Base-by-base conservation (phyloP, 805 yeast species). In the Pichia nanzhaoensis region DNA sequence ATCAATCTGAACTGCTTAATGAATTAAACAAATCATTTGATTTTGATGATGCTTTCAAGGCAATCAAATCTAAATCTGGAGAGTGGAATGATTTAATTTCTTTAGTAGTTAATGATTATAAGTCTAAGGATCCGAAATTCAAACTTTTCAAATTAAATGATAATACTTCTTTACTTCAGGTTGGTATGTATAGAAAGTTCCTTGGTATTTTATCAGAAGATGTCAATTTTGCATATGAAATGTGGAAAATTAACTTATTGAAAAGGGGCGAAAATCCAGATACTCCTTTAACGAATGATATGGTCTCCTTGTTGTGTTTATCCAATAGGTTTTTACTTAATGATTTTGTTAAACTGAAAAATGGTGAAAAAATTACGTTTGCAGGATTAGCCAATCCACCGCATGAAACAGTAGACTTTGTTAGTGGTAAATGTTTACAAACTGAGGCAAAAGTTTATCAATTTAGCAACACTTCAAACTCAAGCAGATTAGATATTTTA, bases 161-260 rank as follows among this genome's bases (percentile, higher is more conserved):
- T 7, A 24, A 36, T 19, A 18, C 3, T 66, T 74, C 5, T 72
- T 84, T 2, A 71, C 48, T 70, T n/a, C 93, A 84, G 63, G 78
- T 81, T 3, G 69, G 70, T 62, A 73, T 78, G 51, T 84, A 84
- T 57, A 64, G 76, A 18, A 60, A 67, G 35, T 69, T 84, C 42
- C 51, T 81, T 5, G 72, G 67, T 18, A 47, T 61, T 2, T 51
- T 80, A 30, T 45, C 61, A 8, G 27, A 48, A 21, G 57, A 55
- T 43, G 40, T 55, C 0, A 51, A 53, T 13, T 49, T 55, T 14
- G 65, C 76, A 0, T 78, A 75, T 55, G 45, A 60, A 1, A 67
- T 70, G 51, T 56, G 79, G 24, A 40, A 73, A 2, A 64, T 67
- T 21, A 80, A 79, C 56, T 72, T 77, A 9, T 46, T 47, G n/a